Conservation (phyloP, 768 basidiomycete genomes). For the Tremella fuciformis region DNA sequence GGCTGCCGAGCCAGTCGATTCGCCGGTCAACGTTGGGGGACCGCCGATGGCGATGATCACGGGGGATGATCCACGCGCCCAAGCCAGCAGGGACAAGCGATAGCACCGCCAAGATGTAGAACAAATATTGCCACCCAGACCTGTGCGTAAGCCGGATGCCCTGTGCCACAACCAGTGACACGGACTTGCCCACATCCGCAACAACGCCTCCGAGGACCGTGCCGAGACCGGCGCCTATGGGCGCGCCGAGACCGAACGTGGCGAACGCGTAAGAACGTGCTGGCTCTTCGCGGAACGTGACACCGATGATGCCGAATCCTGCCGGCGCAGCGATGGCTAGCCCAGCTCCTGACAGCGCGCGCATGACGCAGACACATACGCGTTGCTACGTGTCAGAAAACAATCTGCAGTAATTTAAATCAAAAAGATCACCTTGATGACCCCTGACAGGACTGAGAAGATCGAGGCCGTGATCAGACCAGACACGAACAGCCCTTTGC, state of each 20-base stretch:
- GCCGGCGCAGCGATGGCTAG: slow-evolving; percentile 24
- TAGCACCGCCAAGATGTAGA: slow-evolving; percentile 63
- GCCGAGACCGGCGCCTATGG: slow-evolving; percentile 71
- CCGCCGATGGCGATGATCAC: slow-evolving; percentile 53
- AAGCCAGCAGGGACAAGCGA: slow-evolving; percentile 59
- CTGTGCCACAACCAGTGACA: neutral
- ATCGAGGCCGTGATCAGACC: slow-evolving; percentile 60
- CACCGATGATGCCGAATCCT: slow-evolving; percentile 27
- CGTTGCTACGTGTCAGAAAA: neutral
- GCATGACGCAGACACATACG: slow-evolving; percentile 22
- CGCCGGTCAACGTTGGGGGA: slow-evolving; percentile 47
- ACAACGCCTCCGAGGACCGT: slow-evolving; percentile 65
- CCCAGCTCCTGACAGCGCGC: slow-evolving; percentile 28
- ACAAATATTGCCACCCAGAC: slow-evolving; percentile 66
- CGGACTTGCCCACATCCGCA: slow-evolving; percentile 57
- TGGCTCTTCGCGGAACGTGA: slow-evolving; percentile 23
- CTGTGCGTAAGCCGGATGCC: neutral
- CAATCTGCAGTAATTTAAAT: neutral
- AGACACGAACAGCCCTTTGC: slow-evolving; percentile 63
- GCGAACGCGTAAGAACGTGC: slow-evolving; percentile 73
- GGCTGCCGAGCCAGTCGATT: slow-evolving; percentile 73
- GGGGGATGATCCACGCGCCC: slow-evolving; percentile 61
- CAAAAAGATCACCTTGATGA: slow-evolving; percentile 15
- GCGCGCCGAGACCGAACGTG: slow-evolving; percentile 75
- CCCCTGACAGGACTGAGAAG: slow-evolving; percentile 57